phyloP scores from a whole-genome alignment of 1,284 basidiomycete genomes.

The Rhodotorula glutinis region DNA sequence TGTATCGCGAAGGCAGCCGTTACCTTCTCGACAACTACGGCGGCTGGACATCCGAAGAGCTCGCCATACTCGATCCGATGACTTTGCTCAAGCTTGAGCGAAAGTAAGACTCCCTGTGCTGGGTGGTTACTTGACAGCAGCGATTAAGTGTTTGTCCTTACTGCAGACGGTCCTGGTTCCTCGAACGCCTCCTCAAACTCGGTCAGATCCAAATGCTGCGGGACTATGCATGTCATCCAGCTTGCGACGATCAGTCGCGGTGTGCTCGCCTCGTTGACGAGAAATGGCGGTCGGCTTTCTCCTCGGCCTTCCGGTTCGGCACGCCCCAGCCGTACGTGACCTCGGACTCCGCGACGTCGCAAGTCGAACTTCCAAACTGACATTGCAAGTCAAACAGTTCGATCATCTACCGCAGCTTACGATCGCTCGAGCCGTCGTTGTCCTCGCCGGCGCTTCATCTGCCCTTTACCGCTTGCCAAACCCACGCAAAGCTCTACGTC shows the following conservation, averaged over 20 bases:
- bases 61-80: slow-evolving; percentile 62
- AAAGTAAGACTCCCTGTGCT: no score
- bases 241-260: slow-evolving; percentile 72
- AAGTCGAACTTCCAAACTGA: slow-evolving; percentile 4
- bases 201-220: slow-evolving; percentile 79
- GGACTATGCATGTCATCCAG: slow-evolving; percentile 69
- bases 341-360: slow-evolving; percentile 41
- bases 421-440: slow-evolving; percentile 68
- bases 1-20: slow-evolving; percentile 81
- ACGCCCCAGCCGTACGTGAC: slow-evolving; percentile 47
- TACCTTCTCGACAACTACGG: slow-evolving; percentile 74
- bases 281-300: slow-evolving; percentile 85
- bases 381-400: slow-evolving; percentile 65
- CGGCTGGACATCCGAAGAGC: slow-evolving; percentile 62
- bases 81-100: slow-evolving; percentile 84
- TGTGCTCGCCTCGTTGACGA: slow-evolving; percentile 89
- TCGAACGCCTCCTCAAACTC: slow-evolving; percentile 87
- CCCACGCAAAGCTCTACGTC: slow-evolving; percentile 56
- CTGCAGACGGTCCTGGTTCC: slow-evolving; percentile 76
- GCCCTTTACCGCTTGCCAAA: slow-evolving; percentile 79
- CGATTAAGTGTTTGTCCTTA: no score
- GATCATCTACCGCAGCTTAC: slow-evolving; percentile 82
- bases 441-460: slow-evolving; percentile 65
- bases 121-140: no score
- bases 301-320: slow-evolving; percentile 67